phyloP scores from a whole-genome alignment of 768 basidiomycete genomes.

The Lentinula detonsa region DNA sequence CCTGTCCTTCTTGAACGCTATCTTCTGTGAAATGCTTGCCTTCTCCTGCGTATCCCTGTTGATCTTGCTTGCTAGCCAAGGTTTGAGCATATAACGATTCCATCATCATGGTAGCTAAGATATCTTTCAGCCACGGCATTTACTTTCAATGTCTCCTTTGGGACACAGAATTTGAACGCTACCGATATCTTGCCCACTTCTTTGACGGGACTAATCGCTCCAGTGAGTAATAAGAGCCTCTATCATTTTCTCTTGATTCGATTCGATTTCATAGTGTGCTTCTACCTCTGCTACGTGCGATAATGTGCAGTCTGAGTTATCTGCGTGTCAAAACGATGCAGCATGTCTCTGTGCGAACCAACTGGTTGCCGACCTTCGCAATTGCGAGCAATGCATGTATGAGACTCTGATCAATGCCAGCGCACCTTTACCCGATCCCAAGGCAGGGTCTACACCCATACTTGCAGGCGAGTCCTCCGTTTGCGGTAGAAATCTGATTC shows the following conservation, averaged over 20 bases:
- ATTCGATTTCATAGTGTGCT: conserved; percentile 24
- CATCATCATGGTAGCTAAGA: background rate
- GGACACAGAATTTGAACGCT: conserved; percentile 30
- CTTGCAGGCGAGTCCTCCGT: conserved; percentile 34
- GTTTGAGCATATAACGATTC: conserved; percentile 21
- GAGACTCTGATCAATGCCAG: conserved; percentile 44
- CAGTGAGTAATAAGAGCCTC: conserved; percentile 1
- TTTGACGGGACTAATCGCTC: conserved; percentile 14
- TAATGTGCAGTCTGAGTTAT: conserved; percentile 11
- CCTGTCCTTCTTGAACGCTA: conserved; percentile 20
- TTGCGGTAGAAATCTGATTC: background rate
- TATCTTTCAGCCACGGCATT: conserved; percentile 20
- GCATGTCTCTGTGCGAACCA: conserved; percentile 47
- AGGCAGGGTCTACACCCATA: conserved; percentile 55
- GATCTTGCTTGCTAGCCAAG: conserved; percentile 49
- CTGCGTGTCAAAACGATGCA: conserved; percentile 40
- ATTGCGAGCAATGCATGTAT: conserved; percentile 69
- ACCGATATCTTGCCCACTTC: conserved; percentile 36
- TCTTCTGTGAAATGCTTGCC: conserved; percentile 18
- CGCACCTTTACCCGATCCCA: conserved; percentile 39
- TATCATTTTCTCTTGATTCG: background rate
- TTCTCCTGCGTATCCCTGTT: conserved; percentile 26
- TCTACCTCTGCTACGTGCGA: background rate
- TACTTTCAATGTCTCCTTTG: conserved; percentile 45
- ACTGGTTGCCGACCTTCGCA: conserved; percentile 35